Evolutionary conservation across 345 rosid genomes (phyloP).

Genomic region (Sonneratia alba): DNA sequence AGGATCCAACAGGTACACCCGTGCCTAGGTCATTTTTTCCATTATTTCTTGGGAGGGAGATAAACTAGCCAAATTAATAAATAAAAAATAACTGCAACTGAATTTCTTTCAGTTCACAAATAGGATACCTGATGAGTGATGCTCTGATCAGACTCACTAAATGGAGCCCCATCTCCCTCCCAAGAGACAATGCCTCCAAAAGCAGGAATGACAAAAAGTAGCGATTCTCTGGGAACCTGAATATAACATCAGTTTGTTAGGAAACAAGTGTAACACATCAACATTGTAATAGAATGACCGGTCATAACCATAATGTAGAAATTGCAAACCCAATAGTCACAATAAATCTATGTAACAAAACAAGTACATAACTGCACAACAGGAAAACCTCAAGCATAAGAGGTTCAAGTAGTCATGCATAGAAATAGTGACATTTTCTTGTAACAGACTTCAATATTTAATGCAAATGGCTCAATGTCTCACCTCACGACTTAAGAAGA

Average conservation of each 20-base stretch:
- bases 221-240: slow-evolving; percentile 89
- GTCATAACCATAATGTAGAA: not conserved
- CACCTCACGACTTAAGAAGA: slow-evolving; percentile 97
- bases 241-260: not conserved
- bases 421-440: not conserved
- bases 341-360: not conserved
- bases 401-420: not conserved
- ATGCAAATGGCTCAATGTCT: slow-evolving; percentile 8
- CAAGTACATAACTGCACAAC: not conserved
- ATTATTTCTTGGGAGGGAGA: not conserved
- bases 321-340: not conserved
- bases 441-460: not conserved
- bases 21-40: not conserved
- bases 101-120: no score
- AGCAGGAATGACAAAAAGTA: slow-evolving; percentile 83
- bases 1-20: not conserved
- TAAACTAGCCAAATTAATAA: not conserved
- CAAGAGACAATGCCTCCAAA: slow-evolving; percentile 93
- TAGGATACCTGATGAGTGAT: slow-evolving; percentile 75
- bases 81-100: not conserved
- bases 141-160: slow-evolving; percentile 61
- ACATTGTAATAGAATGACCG: not conserved
- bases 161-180: slow-evolving; percentile 96
- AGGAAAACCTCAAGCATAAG: not conserved
- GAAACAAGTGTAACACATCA: not conserved